A percentile compares a stretch with the other conserved stretches of the same genome.
Evolutionary conservation across 371 early-diverging fungal genomes (phyloP).

Genomic region (Synchytrium microbalum): DNA sequence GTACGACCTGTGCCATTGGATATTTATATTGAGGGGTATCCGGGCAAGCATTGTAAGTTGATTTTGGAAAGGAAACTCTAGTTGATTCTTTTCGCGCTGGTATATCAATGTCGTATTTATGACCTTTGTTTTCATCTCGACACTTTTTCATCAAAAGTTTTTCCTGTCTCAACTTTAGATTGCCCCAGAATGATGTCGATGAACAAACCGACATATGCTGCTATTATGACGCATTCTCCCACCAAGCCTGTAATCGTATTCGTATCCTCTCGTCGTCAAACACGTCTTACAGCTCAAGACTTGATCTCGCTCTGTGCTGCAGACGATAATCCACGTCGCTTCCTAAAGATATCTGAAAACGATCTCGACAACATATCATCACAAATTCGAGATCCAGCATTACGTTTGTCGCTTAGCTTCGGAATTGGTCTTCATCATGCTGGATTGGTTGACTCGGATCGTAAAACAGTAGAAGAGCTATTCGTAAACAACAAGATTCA

Average conservation of each 20-base stretch:
- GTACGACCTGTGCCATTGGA: conserved; percentile 90
- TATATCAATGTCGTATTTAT: too few species aligned
- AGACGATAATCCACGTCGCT: conserved; percentile 24
- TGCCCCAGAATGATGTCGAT: conserved; percentile 94
- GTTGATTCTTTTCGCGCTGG: too few species aligned
- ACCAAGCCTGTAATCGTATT: too few species aligned
- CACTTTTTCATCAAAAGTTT: too few species aligned
- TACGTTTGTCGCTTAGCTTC: conserved; percentile 61
- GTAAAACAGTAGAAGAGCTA: conserved; percentile 62
- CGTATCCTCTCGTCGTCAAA: conserved; percentile 87
- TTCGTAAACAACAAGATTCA: conserved; percentile 74
- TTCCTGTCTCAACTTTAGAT: too few species aligned
- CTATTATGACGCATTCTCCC: conserved; percentile 58
- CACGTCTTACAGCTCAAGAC: conserved; percentile 80
- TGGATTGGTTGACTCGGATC: conserved; percentile 64
- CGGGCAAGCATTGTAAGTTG: conserved; percentile 81
- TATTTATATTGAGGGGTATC: conserved; percentile 86
- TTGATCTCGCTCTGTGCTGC: too few species aligned
- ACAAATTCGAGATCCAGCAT: conserved; percentile 59
- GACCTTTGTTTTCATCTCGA: too few species aligned
- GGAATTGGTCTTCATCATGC: conserved; percentile 92
- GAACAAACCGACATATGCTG: conserved; percentile 79
- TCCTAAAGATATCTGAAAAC: conserved; percentile 59
- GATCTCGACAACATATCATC: conserved; percentile 53
- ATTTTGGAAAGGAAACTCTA: too few species aligned